phyloP scores from a whole-genome alignment of 495 filamentous ascomycete species.

The Penicillium longicatenatum region DNA sequence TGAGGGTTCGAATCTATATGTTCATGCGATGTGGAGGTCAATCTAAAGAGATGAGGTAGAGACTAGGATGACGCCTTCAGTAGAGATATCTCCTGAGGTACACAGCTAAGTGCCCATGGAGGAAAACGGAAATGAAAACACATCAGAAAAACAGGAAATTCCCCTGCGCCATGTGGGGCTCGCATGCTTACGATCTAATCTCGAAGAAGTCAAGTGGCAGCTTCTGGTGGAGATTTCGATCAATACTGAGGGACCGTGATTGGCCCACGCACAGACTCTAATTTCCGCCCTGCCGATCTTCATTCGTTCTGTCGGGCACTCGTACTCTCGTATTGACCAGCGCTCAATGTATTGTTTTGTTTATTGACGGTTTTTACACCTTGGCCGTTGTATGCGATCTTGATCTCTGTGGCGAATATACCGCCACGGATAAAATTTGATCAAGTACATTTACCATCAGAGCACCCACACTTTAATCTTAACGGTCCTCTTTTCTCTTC shows the following conservation, averaged over 20 bases:
- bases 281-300: slow-evolving; percentile 33
- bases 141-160: slow-evolving; percentile 20
- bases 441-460: not conserved
- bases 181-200: slow-evolving; percentile 10
- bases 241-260: not conserved
- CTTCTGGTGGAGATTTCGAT: slow-evolving; percentile 3
- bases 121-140: not conserved
- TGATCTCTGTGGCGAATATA: no score
- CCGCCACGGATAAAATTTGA: no score
- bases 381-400: no score
- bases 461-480: not conserved
- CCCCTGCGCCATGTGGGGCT: slow-evolving; percentile 24
- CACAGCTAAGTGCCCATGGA: not conserved
- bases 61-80: no score
- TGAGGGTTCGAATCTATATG: no score
- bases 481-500: not conserved
- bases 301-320: not conserved
- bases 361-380: not conserved
- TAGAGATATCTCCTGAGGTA: no score
- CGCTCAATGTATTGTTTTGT: no score
- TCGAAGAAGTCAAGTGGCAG: slow-evolving; percentile 16
- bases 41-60: no score
- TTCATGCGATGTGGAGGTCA: no score
- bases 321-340: no score
- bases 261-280: slow-evolving; percentile 7